A percentile compares a stretch with the other conserved stretches of the same genome.
phyloP scores from a whole-genome alignment of 805 yeast genomes.

The Spathaspora passalidarum region DNA sequence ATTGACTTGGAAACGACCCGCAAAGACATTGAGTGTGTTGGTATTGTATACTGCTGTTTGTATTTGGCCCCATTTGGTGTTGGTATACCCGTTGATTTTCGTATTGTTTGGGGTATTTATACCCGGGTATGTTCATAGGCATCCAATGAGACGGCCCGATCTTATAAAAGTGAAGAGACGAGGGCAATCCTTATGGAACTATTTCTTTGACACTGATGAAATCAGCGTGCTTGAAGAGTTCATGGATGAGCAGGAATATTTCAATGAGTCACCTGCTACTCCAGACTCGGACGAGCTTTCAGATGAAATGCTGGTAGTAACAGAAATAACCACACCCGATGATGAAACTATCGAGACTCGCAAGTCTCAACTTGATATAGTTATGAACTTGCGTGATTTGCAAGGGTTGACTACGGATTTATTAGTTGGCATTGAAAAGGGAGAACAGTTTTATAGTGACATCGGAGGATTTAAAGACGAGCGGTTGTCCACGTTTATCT shows the following conservation, averaged over 20 bases:
- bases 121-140: slow-evolving; percentile 68
- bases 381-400: slow-evolving; percentile 68
- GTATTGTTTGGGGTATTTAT: slow-evolving; percentile 57
- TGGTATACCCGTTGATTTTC: slow-evolving; percentile 59
- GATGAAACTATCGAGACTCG: slow-evolving; percentile 11
- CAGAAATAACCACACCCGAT: slow-evolving; percentile 1
- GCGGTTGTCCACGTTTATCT: slow-evolving; percentile 57
- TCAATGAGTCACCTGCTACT: no score
- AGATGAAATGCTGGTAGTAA: not conserved
- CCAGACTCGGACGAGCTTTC: not conserved
- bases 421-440: slow-evolving; percentile 45
- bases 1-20: slow-evolving; percentile 73
- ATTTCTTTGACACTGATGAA: slow-evolving; percentile 28
- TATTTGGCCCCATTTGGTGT: slow-evolving; percentile 64
- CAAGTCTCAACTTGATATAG: slow-evolving; percentile 35
- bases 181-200: slow-evolving; percentile 53
- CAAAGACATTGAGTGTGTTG: slow-evolving; percentile 60
- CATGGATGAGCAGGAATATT: slow-evolving; percentile 14
- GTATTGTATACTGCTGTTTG: slow-evolving; percentile 65
- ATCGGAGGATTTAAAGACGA: slow-evolving; percentile 74
- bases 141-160: slow-evolving; percentile 52
- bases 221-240: slow-evolving; percentile 32
- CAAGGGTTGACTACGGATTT: slow-evolving; percentile 62
- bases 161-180: slow-evolving; percentile 44
- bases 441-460: slow-evolving; percentile 56